phyloP scores from a whole-genome alignment of 768 basidiomycete species.

The Phanerochaete carnosa region DNA sequence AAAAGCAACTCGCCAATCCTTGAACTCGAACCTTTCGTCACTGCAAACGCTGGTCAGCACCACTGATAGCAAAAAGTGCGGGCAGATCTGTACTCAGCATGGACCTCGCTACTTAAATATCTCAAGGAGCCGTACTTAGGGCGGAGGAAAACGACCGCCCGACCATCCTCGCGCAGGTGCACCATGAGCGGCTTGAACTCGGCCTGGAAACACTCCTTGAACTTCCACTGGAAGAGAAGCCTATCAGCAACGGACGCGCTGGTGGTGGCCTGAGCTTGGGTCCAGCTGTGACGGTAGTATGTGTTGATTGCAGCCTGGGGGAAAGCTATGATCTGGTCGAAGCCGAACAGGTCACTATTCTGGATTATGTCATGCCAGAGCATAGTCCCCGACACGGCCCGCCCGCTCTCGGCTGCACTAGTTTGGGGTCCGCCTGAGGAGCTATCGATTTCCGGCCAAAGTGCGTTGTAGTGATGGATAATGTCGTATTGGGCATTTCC shows the following conservation, averaged over 20 bases:
- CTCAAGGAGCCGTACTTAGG: conserved; percentile 12
- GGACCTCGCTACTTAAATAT: conserved; percentile 1
- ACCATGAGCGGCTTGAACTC: conserved; percentile 19
- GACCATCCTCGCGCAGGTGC: conserved; percentile 17
- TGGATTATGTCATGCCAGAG: conserved; percentile 13
- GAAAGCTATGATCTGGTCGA: conserved; percentile 23
- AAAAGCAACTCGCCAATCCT: conserved; percentile 20
- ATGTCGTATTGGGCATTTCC: conserved; percentile 13
- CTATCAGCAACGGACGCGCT: not conserved
- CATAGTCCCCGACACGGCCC: not conserved
- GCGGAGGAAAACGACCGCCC: conserved; percentile 20
- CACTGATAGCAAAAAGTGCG: not conserved
- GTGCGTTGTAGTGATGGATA: conserved; percentile 17
- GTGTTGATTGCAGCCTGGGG: conserved; percentile 22
- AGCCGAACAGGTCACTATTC: conserved; percentile 18
- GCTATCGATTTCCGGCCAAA: not conserved
- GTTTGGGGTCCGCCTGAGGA: not conserved
- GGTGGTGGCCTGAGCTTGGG: not conserved
- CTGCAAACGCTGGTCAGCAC: not conserved
- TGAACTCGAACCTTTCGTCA: conserved; percentile 3
- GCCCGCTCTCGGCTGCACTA: not conserved
- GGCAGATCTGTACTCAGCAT: conserved; percentile 4
- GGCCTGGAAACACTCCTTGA: conserved; percentile 16
- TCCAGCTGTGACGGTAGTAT: conserved; percentile 16
- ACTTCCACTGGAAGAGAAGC: conserved; percentile 10